Evolutionary conservation across 1,139 yeast species (phyloP).

Genomic region (Blastobotrys elegans): DNA sequence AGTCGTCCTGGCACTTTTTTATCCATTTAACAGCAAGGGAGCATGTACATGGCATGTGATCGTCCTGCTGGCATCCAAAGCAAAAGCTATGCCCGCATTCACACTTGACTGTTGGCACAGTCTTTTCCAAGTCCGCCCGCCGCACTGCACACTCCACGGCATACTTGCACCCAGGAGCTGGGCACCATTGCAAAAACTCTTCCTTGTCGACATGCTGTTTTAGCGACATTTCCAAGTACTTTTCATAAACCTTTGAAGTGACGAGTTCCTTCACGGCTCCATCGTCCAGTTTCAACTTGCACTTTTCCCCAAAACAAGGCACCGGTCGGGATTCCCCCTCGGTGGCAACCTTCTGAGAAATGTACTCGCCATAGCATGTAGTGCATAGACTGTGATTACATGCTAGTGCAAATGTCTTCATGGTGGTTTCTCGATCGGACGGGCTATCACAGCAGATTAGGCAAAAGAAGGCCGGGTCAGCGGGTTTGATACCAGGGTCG

Average conservation of each 20-base stretch:
- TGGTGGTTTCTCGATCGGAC: constrained; percentile 18
- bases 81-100: constrained; percentile 68
- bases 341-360: constrained; percentile 45
- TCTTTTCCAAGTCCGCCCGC: constrained; percentile 35
- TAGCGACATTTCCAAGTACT: constrained; percentile 27
- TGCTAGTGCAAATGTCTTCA: constrained; percentile 47
- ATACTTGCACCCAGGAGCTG: constrained; percentile 73
- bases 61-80: constrained; percentile 58
- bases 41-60: constrained; percentile 85
- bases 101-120: constrained; percentile 67
- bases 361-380: constrained; percentile 60
- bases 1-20: constrained; percentile 75
- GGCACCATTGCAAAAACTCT: constrained; percentile 67
- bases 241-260: constrained; percentile 18
- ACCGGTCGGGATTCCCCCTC: constrained; percentile 48
- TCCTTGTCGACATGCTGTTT: constrained; percentile 51
- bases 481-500: constrained; percentile 14
- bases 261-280: constrained; percentile 39
- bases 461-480: constrained; percentile 45
- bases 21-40: constrained; percentile 66
- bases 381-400: constrained; percentile 72
- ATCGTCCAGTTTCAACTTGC: constrained; percentile 32
- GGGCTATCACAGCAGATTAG: constrained; percentile 54
- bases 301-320: constrained; percentile 56
- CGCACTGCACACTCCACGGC: constrained; percentile 47